Conservation (phyloP, 768 basidiomycete species). For the Hydnum rufescens region DNA sequence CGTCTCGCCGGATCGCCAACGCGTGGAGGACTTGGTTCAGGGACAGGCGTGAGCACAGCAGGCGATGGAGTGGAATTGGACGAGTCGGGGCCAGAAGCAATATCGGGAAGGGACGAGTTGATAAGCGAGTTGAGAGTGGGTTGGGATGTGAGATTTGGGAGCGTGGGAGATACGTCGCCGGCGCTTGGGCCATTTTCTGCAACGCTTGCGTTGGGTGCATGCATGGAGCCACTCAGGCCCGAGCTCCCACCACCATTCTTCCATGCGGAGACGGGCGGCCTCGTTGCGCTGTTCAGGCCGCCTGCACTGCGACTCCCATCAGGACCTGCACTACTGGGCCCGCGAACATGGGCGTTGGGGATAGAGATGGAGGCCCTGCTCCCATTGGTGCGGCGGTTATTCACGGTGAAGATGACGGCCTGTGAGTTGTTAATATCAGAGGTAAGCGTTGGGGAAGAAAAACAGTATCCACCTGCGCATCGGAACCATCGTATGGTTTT, state of each 20-base stretch:
- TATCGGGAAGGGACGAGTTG: slow-evolving; percentile 43
- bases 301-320: too few relatives aligned
- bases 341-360: slow-evolving; percentile 5
- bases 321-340: slow-evolving; percentile 5
- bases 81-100: slow-evolving; percentile 24
- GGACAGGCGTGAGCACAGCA: background rate
- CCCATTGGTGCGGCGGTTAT: slow-evolving; percentile 18
- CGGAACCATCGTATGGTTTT: slow-evolving; percentile 84
- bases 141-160: slow-evolving; percentile 61
- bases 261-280: too few relatives aligned
- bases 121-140: slow-evolving; percentile 74
- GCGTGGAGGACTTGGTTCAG: slow-evolving; percentile 27
- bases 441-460: background rate
- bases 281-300: too few relatives aligned
- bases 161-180: slow-evolving; percentile 55
- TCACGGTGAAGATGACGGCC: slow-evolving; percentile 61
- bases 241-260: slow-evolving; percentile 1
- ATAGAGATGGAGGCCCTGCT: slow-evolving; percentile 25
- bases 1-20: slow-evolving; percentile 79
- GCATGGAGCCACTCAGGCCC: slow-evolving; percentile 7
- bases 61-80: background rate
- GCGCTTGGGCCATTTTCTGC: slow-evolving; percentile 22
- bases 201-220: background rate
- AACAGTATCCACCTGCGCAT: slow-evolving; percentile 36
- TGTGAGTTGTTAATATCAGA: background rate